A percentile compares a stretch with the other conserved stretches of the same genome.
Conservation (phyloP, 176 grass and related monocot species). For the Carex parvula region DNA sequence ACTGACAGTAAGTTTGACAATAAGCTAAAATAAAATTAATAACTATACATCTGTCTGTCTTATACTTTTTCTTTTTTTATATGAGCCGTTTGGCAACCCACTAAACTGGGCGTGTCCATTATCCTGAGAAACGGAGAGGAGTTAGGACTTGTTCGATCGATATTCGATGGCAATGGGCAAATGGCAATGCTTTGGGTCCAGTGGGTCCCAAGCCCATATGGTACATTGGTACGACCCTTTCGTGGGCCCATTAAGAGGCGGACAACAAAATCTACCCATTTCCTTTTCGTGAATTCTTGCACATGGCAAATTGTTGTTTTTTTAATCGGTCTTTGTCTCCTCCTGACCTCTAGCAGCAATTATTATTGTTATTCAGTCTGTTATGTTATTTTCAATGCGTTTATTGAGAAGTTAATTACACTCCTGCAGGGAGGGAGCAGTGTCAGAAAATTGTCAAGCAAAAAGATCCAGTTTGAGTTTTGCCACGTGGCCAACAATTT, state of each 20-base stretch:
- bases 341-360: neutral
- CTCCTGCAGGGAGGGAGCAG: neutral
- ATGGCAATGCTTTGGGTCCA: neutral
- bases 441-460: neutral
- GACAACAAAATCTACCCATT: slow-evolving; percentile 4
- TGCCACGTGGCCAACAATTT: neutral
- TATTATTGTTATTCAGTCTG: neutral
- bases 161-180: too few species aligned
- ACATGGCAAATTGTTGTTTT: slow-evolving; percentile 8
- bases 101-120: neutral
- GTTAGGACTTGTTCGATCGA: neutral
- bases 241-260: too few species aligned
- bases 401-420: neutral
- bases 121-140: neutral
- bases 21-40: too few species aligned
- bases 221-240: neutral
- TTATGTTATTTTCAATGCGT: neutral
- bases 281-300: neutral
- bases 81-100: too few species aligned
- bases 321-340: neutral
- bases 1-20: too few species aligned
- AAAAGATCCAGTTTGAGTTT: neutral
- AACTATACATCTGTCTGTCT: too few species aligned
- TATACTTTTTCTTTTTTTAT: too few species aligned
- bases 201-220: slow-evolving; percentile 7